phyloP scores from a whole-genome alignment of 1,284 basidiomycete species.

The Pseudozyma flocculosa region DNA sequence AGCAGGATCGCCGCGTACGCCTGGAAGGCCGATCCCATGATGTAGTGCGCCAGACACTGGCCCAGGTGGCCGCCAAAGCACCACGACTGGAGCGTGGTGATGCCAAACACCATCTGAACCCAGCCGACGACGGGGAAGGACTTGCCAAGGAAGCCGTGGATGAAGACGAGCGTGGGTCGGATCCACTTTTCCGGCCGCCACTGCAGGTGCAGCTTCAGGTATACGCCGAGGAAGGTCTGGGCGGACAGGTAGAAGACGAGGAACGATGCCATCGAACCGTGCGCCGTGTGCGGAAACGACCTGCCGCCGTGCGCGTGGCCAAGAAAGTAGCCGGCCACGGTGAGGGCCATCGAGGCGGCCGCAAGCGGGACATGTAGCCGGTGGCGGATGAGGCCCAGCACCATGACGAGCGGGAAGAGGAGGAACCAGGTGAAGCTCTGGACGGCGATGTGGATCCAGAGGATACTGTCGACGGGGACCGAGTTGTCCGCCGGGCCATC shows the following conservation, averaged over 20 bases:
- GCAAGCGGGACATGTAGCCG: slow-evolving; percentile 53
- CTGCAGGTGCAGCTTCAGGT: slow-evolving; percentile 88
- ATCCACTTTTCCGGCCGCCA: slow-evolving; percentile 66
- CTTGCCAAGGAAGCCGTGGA: slow-evolving; percentile 81
- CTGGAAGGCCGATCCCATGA: slow-evolving; percentile 61
- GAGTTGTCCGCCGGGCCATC: slow-evolving; percentile 35
- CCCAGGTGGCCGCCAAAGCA: slow-evolving; percentile 72
- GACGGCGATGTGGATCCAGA: slow-evolving; percentile 53
- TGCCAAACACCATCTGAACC: slow-evolving; percentile 52
- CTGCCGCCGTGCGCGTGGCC: slow-evolving; percentile 50
- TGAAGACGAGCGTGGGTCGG: slow-evolving; percentile 71
- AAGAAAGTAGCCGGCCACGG: slow-evolving; percentile 49
- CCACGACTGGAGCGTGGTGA: slow-evolving; percentile 54
- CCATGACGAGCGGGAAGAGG: slow-evolving; percentile 53
- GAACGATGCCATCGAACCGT: slow-evolving; percentile 49
- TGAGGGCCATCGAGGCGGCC: slow-evolving; percentile 34
- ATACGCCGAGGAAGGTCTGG: slow-evolving; percentile 77
- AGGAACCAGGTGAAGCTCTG: slow-evolving; percentile 47
- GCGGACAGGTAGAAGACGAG: slow-evolving; percentile 44
- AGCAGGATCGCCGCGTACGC: slow-evolving; percentile 82
- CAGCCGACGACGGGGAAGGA: slow-evolving; percentile 80
- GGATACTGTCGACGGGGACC: slow-evolving; percentile 49
- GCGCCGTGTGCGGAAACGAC: slow-evolving; percentile 51
- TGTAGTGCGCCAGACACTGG: slow-evolving; percentile 69
- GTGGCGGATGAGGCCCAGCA: slow-evolving; percentile 53